Evolutionary conservation across 2,329 filamentous ascomycete genomes (phyloP), one percentile per base, ranked within the genome.

Genomic region (Fusarium verrucosum): DNA sequence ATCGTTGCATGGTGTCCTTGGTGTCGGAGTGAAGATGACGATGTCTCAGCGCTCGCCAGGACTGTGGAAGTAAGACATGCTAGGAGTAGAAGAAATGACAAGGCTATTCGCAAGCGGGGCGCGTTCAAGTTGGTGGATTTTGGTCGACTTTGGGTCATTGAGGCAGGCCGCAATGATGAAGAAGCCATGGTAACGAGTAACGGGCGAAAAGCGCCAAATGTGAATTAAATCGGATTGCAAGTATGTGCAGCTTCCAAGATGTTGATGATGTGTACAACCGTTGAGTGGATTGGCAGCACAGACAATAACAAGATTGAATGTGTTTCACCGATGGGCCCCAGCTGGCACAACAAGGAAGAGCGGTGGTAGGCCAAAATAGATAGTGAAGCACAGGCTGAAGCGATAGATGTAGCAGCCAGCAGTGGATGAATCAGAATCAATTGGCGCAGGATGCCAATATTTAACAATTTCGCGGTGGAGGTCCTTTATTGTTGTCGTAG

Each of bases 311-410:
- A 63, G 41, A 69, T 67, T 65, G 58, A 46, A 50, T 66, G 65
- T 68, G 69, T 72, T 70, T 72, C 70, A 72, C 67, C 57, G 52
- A 69, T 65, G 65, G 61, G 45, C 62, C 64, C 51, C n/a, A 32
- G 41, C 47, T 37, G 28, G 49, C 52, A 55, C 44, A 40, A 53
- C 28, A 28, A 61, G 42, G 47, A 47, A 56, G 57, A 22, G 33
- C 16, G 37, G 51, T 60, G 54, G 56, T 52, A 59, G 54, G 53
- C 49, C 52, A 43, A 36, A 35, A 33, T 50, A 22, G 35, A 57
- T 49, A 42, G 42, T 37, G 55, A 59, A 58, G 47, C 50, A 58
- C 58, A 40, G 20, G 43, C 40, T 35, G 57, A 36, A 46, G 38
- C 45, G 45, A 50, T 37, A 52, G 26, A 38, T 28, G 53, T 44